Evolutionary conservation across 2,329 filamentous ascomycete genomes (phyloP).

Genomic region (Epichloe bromicola): DNA sequence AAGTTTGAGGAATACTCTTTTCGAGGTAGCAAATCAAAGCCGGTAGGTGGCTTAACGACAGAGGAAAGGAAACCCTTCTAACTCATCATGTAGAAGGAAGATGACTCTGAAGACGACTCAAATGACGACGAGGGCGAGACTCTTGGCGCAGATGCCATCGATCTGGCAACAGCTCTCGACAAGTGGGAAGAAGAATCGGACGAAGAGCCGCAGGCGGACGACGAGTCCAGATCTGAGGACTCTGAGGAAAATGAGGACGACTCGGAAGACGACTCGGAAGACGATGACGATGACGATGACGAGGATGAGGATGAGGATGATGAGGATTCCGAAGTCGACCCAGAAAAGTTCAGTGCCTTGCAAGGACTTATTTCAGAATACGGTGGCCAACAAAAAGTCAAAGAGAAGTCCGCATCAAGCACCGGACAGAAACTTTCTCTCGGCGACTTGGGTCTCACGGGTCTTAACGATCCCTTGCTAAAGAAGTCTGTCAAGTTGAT

Average conservation of each 20-base stretch:
- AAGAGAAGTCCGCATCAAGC: conserved; percentile 25
- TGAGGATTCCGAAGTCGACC: conserved; percentile 35
- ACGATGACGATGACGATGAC: background rate
- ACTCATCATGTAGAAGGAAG: background rate
- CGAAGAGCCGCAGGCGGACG: conserved; percentile 33
- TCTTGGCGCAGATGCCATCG: conserved; percentile 46
- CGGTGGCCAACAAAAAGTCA: conserved; percentile 47
- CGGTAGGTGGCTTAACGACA: conserved; percentile 8
- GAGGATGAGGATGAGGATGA: conserved; percentile 30
- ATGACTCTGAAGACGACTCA: conserved; percentile 38
- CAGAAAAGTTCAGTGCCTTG: conserved; percentile 48
- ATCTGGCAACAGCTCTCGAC: conserved; percentile 43
- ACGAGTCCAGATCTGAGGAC: conserved; percentile 28
- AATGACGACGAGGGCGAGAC: conserved; percentile 46
- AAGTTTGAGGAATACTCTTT: conserved; percentile 62
- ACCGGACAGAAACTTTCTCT: conserved; percentile 57
- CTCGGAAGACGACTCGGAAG: conserved; percentile 30
- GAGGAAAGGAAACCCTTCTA: background rate
- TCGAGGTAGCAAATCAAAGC: conserved; percentile 30
- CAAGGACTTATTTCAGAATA: conserved; percentile 59
- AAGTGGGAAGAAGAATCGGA: conserved; percentile 37
- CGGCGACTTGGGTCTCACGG: conserved; percentile 58
- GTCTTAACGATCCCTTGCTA: conserved; percentile 59
- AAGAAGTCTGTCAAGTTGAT: conserved; percentile 71
- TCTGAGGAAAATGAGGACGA: conserved; percentile 29